Evolutionary conservation across 805 yeast species (phyloP), one percentile per base, ranked within the genome.

Genomic region (Candida mattraensis): DNA sequence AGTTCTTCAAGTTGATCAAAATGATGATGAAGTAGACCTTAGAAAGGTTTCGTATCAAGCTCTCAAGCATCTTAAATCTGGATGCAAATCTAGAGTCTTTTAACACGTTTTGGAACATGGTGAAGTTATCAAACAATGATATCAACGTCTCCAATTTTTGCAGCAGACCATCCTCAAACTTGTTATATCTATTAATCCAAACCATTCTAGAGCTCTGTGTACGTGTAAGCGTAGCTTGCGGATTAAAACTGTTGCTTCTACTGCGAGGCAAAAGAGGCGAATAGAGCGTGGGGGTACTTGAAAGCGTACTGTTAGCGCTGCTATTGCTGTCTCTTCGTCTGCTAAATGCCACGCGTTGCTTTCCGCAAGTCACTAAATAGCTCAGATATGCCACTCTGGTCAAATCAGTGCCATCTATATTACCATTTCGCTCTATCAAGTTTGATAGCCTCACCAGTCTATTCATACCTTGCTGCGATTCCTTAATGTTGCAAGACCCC

Each of bases 11-110:
- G 30, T 55, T 56, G 6, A 61, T 48, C 3, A 55, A 9, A 3
- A 58, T 45, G 26, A 61, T 54, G 13, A 61, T 20, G 1, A 61
- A 27, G 31, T 61, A 61, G 17, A 61, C 39, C 20, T 50, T 49
- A 2, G 61, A 52, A 4, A 54, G 32, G 23, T 47, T 53, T n/a
- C 37, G 37, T 1, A 61, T 13, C 1, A 54, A n/a, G 14, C 30
- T 30, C 21, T 41, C 40, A 9, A 55, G 12, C 0, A 45, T 23
- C 35, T 31, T 44, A 11, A 51, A 41, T 16, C 31, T 40, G 11
- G 39, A 28, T 5, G 40, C 24, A 14, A 45, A 28, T 19, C 33
- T 32, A 13, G 43, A 35, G 24, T 28, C 39, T 24, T 35, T 32
- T 28, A 58, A 45, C 11, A 56, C 25, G 24, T 53, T 58, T 33